These are phyloP conservation scores for Coprinopsis strossmayeri DNA, from an alignment of 768 basidiomycete species.

Conservation along the genomic window DNA sequence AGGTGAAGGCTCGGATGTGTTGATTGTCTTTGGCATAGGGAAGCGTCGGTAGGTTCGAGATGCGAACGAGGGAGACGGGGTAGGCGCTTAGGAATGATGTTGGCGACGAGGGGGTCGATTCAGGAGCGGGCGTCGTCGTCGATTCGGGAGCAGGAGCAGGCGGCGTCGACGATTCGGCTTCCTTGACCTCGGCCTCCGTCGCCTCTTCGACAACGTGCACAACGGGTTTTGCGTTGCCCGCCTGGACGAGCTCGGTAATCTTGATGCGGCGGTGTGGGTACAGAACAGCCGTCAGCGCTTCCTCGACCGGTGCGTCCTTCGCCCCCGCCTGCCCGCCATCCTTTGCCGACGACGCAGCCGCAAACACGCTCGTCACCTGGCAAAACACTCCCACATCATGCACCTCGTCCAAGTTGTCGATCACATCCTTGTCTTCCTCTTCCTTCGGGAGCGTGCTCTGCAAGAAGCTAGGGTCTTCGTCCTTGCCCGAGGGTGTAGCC, in stretches of 20 bases:
- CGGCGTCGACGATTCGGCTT: slow-evolving; percentile 24
- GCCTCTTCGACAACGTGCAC: slow-evolving; percentile 1
- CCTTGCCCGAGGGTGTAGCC: background rate
- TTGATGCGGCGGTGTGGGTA: slow-evolving; percentile 89
- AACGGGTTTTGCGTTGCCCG: slow-evolving; percentile 26
- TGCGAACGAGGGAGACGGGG: slow-evolving; percentile 81
- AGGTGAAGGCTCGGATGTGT: slow-evolving; percentile 92
- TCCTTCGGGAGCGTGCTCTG: slow-evolving; percentile 26
- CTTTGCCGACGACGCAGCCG: slow-evolving; percentile 26
- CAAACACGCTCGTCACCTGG: slow-evolving; percentile 91
- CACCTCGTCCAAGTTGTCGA: slow-evolving; percentile 81
- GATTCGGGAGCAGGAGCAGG: background rate
- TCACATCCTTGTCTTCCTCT: slow-evolving; percentile 86
- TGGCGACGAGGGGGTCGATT: background rate
- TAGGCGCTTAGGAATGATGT: slow-evolving; percentile 82
- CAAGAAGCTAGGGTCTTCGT: background rate
- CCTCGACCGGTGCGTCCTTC: slow-evolving; percentile 46
- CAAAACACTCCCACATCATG: slow-evolving; percentile 95
- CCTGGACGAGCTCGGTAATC: slow-evolving; percentile 82
- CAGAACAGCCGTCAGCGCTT: slow-evolving; percentile 89
- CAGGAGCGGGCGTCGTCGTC: background rate
- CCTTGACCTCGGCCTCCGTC: slow-evolving; percentile 30
- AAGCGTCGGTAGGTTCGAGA: slow-evolving; percentile 75
- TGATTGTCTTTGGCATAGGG: slow-evolving; percentile 92
- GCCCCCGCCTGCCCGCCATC: slow-evolving; percentile 12